Evolutionary conservation across 1,284 basidiomycete species (phyloP), one percentile per base, ranked within the genome.

Genomic region (Fomitopsis palustris): DNA sequence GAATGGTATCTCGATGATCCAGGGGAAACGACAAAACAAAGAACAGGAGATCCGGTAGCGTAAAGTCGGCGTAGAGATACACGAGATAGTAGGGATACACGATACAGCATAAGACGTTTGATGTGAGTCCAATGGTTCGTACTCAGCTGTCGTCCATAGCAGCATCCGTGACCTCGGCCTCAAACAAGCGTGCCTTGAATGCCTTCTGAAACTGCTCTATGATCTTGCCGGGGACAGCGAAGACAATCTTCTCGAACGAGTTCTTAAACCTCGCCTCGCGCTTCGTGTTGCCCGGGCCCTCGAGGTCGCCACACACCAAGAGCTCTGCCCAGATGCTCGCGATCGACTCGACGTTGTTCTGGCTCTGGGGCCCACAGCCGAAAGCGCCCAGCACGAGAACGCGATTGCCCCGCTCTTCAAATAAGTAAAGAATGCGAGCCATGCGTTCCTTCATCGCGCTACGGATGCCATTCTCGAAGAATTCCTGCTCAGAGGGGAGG

Each of bases 241-340:
- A 82, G 23, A 79, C 70, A 51, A 82, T 68, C 60, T 71, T 71
- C 58, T 81, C 75, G 56, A 81, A 81, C 2, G 74, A 69, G 51
- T 75, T 67, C 61, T 72, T 74, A 66, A 79, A 81, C 56, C 71
- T 68, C 43, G 76, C 73, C 49, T 54, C 64, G 27, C 60, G 61
- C 47, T 57, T 58, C 19, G 31, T 35, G 9, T 43, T 64, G 54
- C 54, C 65, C 53, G 69, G 68, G 8, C 59, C 62, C 35, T 67
- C 64, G 9, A 58, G 55, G 19, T 69, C 69, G n/a, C 78, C 77
- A 37, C 74, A 78, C 7, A 75, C 75, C 23, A 83, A 69, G 1
- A 84, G 67, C 68, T 83, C 81, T 16, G 82, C 83, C 85, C 86
- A 89, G 16, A 86, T 74, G 52, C 70, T 69, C 2, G 85, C 86